Evolutionary conservation across 306 rosid species (phyloP).

Genomic region (Luffa acutangula): DNA sequence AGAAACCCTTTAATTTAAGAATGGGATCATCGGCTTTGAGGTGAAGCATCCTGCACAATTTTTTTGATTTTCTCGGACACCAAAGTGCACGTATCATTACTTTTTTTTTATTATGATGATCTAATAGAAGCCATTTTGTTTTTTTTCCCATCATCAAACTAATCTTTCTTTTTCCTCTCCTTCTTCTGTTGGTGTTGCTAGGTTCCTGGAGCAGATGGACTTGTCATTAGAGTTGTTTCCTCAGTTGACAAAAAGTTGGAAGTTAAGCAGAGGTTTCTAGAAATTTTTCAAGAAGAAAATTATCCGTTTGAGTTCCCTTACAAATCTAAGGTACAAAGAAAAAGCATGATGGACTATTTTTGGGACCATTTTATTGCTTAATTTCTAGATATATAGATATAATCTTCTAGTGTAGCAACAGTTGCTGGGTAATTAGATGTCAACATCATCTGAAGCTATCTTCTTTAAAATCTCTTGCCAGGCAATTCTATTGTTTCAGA

Average conservation of each 20-base stretch:
- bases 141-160: neutral
- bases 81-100: neutral
- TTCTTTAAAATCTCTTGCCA: conserved; percentile 17
- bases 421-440: neutral
- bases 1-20: neutral
- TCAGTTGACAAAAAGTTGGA: conserved; percentile 95
- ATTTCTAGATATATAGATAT: neutral
- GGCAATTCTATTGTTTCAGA: conserved; percentile 90
- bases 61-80: neutral
- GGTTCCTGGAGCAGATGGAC: conserved; percentile 89
- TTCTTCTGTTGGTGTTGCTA: conserved; percentile 26
- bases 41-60: neutral
- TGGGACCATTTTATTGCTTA: neutral
- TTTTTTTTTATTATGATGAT: neutral
- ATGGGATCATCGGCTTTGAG: neutral
- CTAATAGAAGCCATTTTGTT: neutral
- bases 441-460: neutral
- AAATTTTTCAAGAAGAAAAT: conserved; percentile 91
- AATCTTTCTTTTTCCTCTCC: neutral
- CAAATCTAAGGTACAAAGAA: conserved; percentile 69
- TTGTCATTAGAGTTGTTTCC: conserved; percentile 90
- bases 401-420: neutral
- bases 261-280: conserved; percentile 88
- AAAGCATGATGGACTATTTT: neutral
- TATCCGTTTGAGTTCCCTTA: conserved; percentile 93